Base-by-base conservation (phyloP, 164 flowering plant genomes). In the Kingdonia uniflora region DNA sequence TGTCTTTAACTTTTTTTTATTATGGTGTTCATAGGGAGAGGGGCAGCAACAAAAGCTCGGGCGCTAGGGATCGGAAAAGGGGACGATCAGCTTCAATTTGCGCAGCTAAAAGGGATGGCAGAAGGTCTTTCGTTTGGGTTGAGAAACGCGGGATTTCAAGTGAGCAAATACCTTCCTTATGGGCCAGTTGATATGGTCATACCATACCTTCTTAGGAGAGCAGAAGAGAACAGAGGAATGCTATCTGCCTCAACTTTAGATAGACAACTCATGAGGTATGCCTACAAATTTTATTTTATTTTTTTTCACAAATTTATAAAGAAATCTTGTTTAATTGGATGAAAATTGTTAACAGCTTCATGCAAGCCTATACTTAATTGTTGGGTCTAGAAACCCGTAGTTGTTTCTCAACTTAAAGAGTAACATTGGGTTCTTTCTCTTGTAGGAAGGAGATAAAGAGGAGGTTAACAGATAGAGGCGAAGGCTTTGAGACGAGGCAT, bases 91-190 rank as follows among this genome's bases (percentile, higher is more conserved):
- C 69, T 91, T 5, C 88, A 85, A 35, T 91, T 91, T 66, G 94
- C 98, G 1, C 96, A 87, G 68, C 69, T 87, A 7, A 87, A 87
- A 62, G 98, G 95, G 52, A 91, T 91, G 96, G 71, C 98, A 21
- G 96, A 87, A 10, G 79, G 77, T 6, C 70, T 91, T 19, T 83
- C 95, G 0, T 76, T 70, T 52, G 85, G 82, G 0, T 54, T 87
- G 63, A 80, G 62, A 37, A 80, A 76, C 64, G 92, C 88, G 41
- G 96, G 98, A 35, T 87, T 91, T 63, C 69, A 52, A 55, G 95
- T 85, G 29, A 84, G 96, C 80, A 91, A 91, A 60, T 91, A 91
- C 67, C 65, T 84, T 73, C 83, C 96, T 0, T 91, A 68, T 61
- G 96, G 96, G 7, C 94, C 94, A 0, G 73, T 91, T 3, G 88